phyloP scores from a whole-genome alignment of 2,329 filamentous ascomycete species.

The Dothidotthia symphoricarpi region DNA sequence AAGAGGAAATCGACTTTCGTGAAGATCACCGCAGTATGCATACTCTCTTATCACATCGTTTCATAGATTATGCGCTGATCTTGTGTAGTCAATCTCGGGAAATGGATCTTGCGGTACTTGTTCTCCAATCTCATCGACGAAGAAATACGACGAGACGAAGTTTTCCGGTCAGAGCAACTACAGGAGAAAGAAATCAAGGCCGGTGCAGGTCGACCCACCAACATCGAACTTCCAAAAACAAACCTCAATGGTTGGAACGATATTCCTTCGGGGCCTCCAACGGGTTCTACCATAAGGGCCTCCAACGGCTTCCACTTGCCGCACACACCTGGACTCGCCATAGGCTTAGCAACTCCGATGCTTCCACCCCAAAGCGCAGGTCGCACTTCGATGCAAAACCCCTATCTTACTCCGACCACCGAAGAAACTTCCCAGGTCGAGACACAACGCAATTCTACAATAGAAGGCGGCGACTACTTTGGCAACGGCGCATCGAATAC shows the following conservation, averaged over 20 bases:
- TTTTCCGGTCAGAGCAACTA: constrained; percentile 67
- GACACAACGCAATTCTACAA: constrained; percentile 54
- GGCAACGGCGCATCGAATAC: constrained; percentile 14
- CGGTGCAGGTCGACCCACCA: constrained; percentile 59
- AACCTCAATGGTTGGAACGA: constrained; percentile 49
- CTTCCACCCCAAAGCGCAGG: constrained; percentile 37
- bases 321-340: constrained; percentile 71
- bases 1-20: constrained; percentile 74
- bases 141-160: constrained; percentile 78
- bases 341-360: constrained; percentile 71
- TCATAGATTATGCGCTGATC: constrained; percentile 1
- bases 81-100: constrained; percentile 79
- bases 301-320: constrained; percentile 60
- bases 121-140: constrained; percentile 89
- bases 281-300: constrained; percentile 54
- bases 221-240: constrained; percentile 56
- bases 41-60: not conserved
- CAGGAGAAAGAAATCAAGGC: constrained; percentile 60
- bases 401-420: constrained; percentile 41
- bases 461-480: constrained; percentile 74
- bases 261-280: constrained; percentile 43
- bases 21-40: constrained; percentile 88
- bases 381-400: constrained; percentile 36
- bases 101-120: constrained; percentile 91
- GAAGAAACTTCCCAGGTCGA: constrained; percentile 52